Base-by-base conservation (phyloP, 768 basidiomycete species). In the Solioccasus polychromus region DNA sequence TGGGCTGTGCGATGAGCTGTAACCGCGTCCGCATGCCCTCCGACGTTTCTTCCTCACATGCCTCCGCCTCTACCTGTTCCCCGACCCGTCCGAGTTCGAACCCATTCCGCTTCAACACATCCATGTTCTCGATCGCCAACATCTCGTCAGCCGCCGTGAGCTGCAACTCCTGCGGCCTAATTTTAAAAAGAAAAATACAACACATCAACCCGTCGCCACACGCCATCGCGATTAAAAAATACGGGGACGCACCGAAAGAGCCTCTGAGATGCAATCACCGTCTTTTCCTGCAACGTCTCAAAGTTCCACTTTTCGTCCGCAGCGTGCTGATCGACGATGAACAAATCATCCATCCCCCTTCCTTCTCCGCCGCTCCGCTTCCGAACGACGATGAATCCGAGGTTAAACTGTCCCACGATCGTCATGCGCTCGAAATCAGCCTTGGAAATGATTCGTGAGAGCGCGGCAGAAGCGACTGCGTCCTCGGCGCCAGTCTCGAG, bases 251-350 rank as follows among this genome's bases (percentile, higher is more conserved):
- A 94, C 94, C 77, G 76, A 62, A 95, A 79, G 4, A 98, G 71
- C 49, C 72, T 81, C 58, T 98, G 95, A 2, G 88, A 89, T 54
- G 88, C 78, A 46, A 99, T 93, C 41, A 76, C 78, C 10, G 94
- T 97, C n/a, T 83, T 92, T 53, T 79, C 75, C 64, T 98, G 95
- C 46, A 98, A 68, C 2, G 80, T 88, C 72, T 98, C 96, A 61
- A 98, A 98, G 62, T 98, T 98, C 68, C 90, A 97, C 70, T 98
- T 98, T 68, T 98, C 96, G 66, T 99, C 96, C 5, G 91, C 85
- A 5, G 95, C 95, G 65, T 98, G 95, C 61, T 98, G 95, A 58
- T 98, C 95, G 15, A 98, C 78, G 51, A 99, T 92, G 68, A 97
- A 98, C 32, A 99, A 71, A 58, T 99, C 95, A 60, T 98, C 94